Evolutionary conservation across 106 monocot genomes (phyloP).

Genomic region (Acorus gramineus): DNA sequence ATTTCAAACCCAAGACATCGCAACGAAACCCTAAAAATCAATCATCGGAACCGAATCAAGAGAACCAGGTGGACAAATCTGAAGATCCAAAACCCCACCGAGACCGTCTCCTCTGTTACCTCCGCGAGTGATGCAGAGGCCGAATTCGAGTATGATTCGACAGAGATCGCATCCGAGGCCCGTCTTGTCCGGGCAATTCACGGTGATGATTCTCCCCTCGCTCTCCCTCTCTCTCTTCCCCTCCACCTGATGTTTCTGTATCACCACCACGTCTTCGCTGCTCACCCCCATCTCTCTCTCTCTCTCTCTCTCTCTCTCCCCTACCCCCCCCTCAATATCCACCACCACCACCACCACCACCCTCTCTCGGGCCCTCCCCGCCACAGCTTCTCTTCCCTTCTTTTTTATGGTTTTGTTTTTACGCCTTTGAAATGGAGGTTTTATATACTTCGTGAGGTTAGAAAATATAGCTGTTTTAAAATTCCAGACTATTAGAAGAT

Average conservation of each 20-base stretch:
- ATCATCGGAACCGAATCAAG: background rate
- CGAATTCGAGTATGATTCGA: constrained; percentile 74
- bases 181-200: constrained; percentile 73
- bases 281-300: constrained; percentile 28
- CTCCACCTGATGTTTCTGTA: constrained; percentile 38
- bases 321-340: background rate
- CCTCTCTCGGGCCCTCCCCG: background rate
- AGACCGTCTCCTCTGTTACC: constrained; percentile 17
- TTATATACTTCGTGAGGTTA: too few relatives aligned
- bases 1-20: too few relatives aligned
- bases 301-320: constrained; percentile 19
- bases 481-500: too few relatives aligned
- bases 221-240: constrained; percentile 32
- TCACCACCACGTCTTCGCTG: constrained; percentile 57
- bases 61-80: background rate
- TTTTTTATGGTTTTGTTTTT: too few relatives aligned
- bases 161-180: constrained; percentile 88
- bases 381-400: too few relatives aligned
- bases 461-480: too few relatives aligned
- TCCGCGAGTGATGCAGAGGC: constrained; percentile 66
- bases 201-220: constrained; percentile 72
- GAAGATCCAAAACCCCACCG: constrained; percentile 1
- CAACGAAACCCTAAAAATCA: background rate
- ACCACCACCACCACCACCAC: constrained; percentile 1
- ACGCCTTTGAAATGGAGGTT: too few relatives aligned